Evolutionary conservation across 2,329 filamentous ascomycete genomes (phyloP).

Genomic region (Raffaelea arxii): DNA sequence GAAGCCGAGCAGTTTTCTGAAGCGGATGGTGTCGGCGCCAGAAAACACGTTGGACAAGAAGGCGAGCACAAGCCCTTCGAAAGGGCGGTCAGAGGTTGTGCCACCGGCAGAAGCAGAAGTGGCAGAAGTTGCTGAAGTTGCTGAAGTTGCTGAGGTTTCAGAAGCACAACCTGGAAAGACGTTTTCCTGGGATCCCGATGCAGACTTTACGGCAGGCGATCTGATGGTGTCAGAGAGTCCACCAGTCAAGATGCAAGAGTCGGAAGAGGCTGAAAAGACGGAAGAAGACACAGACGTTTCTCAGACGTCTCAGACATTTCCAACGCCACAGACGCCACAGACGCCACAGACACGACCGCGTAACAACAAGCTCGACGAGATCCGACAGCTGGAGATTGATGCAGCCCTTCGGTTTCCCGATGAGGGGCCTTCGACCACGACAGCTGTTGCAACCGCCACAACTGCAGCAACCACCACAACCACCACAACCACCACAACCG

Average conservation of each 20-base stretch:
- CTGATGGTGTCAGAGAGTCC: constrained; percentile 47
- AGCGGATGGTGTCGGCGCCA: constrained; percentile 7
- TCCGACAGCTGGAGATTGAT: constrained; percentile 19
- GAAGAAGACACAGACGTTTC: not conserved
- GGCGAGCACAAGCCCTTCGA: too few species aligned
- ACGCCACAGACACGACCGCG: constrained; percentile 13
- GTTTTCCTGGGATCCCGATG: constrained; percentile 46
- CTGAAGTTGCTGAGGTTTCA: not conserved
- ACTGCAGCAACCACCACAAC: not conserved
- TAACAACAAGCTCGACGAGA: constrained; percentile 36
- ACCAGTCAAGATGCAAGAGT: constrained; percentile 32
- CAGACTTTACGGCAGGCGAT: constrained; percentile 48
- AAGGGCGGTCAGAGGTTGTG: too few species aligned
- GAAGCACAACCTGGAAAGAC: constrained; percentile 33
- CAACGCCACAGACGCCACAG: constrained; percentile 15
- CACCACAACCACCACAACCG: not conserved
- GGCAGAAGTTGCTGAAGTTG: not conserved
- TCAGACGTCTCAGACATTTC: too few species aligned
- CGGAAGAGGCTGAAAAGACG: constrained; percentile 23
- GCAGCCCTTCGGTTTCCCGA: constrained; percentile 13
- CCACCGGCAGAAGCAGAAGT: not conserved
- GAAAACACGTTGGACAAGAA: too few species aligned
- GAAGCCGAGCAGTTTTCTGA: constrained; percentile 6
- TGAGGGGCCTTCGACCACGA: constrained; percentile 5
- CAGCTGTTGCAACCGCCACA: not conserved